phyloP scores from a whole-genome alignment of 2,329 filamentous ascomycete genomes.

The Periglandula ipomoeae region DNA sequence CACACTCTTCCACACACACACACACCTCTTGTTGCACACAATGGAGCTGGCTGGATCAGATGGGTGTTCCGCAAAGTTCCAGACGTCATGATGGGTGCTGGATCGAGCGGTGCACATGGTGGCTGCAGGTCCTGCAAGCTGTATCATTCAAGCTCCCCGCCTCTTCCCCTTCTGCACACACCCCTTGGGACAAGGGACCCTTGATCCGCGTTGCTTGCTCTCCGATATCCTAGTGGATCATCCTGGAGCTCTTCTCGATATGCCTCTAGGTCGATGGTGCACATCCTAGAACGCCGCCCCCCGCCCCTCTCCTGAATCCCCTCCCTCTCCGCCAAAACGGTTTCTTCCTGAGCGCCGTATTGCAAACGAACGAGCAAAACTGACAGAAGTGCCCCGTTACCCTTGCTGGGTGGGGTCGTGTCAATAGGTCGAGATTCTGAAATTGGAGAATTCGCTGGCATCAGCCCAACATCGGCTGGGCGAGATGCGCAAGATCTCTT shows the following conservation, averaged over 20 bases:
- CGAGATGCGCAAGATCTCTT: slow-evolving; percentile 97
- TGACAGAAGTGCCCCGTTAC: slow-evolving; percentile 1
- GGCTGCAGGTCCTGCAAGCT: slow-evolving; percentile 2
- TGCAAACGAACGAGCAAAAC: neutral
- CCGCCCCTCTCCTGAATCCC: neutral
- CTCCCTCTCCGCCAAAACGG: neutral
- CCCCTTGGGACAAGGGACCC: neutral
- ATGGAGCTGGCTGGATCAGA: neutral
- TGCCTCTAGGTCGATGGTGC: neutral
- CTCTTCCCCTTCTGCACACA: neutral
- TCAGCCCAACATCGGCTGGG: slow-evolving; percentile 75
- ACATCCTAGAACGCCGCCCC: neutral
- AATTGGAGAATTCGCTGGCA: slow-evolving; percentile 79
- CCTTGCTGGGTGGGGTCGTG: neutral
- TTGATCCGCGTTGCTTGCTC: neutral
- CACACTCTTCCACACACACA: neutral
- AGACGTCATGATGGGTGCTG: slow-evolving; percentile 1
- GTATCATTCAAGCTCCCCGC: neutral
- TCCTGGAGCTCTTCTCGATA: neutral
- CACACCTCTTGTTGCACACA: neutral
- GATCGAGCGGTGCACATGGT: slow-evolving; percentile 2
- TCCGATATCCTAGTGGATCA: neutral
- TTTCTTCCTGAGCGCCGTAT: neutral
- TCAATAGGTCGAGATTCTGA: slow-evolving; percentile 82
- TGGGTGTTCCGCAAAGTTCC: neutral